Evolutionary conservation across 441 rosid species (phyloP).

Genomic region (Brassica hybrid): DNA sequence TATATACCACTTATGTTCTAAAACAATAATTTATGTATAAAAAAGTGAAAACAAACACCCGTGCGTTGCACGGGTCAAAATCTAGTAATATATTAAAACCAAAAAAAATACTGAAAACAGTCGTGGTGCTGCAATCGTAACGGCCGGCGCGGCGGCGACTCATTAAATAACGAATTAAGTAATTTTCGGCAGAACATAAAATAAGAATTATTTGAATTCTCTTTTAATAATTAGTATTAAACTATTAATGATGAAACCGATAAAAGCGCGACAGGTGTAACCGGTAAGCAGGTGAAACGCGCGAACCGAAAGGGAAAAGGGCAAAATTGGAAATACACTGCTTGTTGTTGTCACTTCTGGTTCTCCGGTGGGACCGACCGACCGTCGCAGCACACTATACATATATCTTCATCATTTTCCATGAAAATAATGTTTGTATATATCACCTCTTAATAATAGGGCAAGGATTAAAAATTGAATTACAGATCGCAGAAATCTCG

Average conservation of each 20-base stretch:
- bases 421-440: constrained; percentile 4
- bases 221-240: neutral
- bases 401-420: constrained; percentile 29
- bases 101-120: constrained; percentile 16
- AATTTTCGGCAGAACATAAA: neutral
- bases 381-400: constrained; percentile 35
- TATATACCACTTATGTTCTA: no score
- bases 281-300: constrained; percentile 41
- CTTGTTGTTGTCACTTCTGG: constrained; percentile 38
- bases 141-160: constrained; percentile 38
- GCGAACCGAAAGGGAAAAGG: constrained; percentile 36
- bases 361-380: constrained; percentile 33
- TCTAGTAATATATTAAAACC: no score
- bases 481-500: constrained; percentile 33
- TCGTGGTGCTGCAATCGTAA: constrained; percentile 36
- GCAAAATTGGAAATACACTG: constrained; percentile 16
- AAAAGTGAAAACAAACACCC: no score
- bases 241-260: constrained; percentile 30
- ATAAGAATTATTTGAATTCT: neutral
- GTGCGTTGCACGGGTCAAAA: no score
- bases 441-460: neutral
- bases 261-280: constrained; percentile 12
- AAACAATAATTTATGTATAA: no score
- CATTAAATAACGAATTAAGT: constrained; percentile 5
- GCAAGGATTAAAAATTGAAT: neutral